phyloP scores from a whole-genome alignment of 2,329 filamentous ascomycete genomes.

The Penicillium verrucosum region DNA sequence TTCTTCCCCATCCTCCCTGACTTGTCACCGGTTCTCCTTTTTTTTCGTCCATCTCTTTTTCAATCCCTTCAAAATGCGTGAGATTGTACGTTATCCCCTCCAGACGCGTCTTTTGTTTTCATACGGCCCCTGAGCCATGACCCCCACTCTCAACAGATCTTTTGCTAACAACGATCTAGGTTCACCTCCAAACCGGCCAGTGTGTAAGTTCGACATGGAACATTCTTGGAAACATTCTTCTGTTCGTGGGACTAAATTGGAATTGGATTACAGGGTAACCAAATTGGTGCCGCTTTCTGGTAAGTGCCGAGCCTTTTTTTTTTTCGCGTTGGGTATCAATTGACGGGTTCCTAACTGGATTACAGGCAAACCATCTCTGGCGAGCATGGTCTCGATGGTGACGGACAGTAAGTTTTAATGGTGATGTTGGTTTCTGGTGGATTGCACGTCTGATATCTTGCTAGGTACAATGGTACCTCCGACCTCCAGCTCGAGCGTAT shows the following conservation, averaged over 20 bases:
- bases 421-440: background rate
- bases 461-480: conserved; percentile 92
- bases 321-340: conserved; percentile 14
- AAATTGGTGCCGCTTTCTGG: conserved; percentile 99
- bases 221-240: conserved; percentile 6
- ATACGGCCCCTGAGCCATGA: conserved; percentile 30
- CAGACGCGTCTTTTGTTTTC: conserved; percentile 38
- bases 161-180: conserved; percentile 58
- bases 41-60: conserved; percentile 11
- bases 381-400: conserved; percentile 95
- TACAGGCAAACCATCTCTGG: conserved; percentile 75
- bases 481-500: conserved; percentile 99
- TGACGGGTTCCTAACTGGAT: conserved; percentile 40
- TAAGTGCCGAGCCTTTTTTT: conserved; percentile 45
- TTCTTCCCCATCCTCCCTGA: conserved; percentile 25
- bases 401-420: conserved; percentile 1
- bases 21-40: conserved; percentile 21
- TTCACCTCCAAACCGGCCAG: conserved; percentile 99
- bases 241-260: conserved; percentile 25
- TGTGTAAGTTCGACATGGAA: conserved; percentile 65
- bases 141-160: conserved; percentile 31
- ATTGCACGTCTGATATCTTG: conserved; percentile 25
- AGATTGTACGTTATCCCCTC: conserved; percentile 58
- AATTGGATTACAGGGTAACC: conserved; percentile 75
- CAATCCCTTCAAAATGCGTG: conserved; percentile 55